A percentile compares a stretch with the other conserved stretches of the same genome.
These are phyloP conservation scores for Dissophora ornata DNA, from an alignment of 192 early-diverging fungal species.

Conservation along the genomic window DNA sequence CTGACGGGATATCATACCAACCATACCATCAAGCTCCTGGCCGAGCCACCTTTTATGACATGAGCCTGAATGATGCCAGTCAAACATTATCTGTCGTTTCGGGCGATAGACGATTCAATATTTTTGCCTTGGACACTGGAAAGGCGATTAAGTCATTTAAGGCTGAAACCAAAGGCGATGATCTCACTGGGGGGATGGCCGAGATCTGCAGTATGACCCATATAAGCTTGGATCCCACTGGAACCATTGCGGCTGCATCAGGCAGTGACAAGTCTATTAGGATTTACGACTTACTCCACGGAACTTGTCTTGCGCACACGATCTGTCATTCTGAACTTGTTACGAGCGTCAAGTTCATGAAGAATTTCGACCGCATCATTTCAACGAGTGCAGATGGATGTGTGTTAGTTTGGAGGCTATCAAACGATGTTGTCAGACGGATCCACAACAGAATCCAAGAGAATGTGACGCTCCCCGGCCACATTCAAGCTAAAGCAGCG, in stretches of 20 bases:
- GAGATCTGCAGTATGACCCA: constrained; percentile 69
- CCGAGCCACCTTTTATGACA: constrained; percentile 79
- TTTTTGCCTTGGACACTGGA: constrained; percentile 71
- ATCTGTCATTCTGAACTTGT: constrained; percentile 80
- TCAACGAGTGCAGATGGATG: constrained; percentile 81
- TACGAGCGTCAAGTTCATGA: constrained; percentile 73
- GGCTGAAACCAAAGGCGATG: constrained; percentile 60
- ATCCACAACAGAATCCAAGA: constrained; percentile 31
- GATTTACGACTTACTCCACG: constrained; percentile 74
- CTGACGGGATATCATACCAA: constrained; percentile 49
- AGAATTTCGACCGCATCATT: constrained; percentile 63
- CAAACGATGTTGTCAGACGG: constrained; percentile 55
- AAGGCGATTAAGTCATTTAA: constrained; percentile 71
- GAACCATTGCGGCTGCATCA: constrained; percentile 70
- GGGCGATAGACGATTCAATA: constrained; percentile 75
- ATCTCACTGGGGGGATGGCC: constrained; percentile 55
- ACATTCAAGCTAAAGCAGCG: constrained; percentile 21
- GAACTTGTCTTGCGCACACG: constrained; percentile 67
- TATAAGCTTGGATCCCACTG: constrained; percentile 75
- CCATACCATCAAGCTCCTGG: constrained; percentile 78
- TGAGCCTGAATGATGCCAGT: constrained; percentile 67
- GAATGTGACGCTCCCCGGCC: constrained; percentile 31
- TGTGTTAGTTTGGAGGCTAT: constrained; percentile 79
- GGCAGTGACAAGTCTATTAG: constrained; percentile 78
- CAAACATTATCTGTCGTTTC: constrained; percentile 71